phyloP scores from a whole-genome alignment of 2,329 filamentous ascomycete genomes.

The Colletotrichum shisoi region DNA sequence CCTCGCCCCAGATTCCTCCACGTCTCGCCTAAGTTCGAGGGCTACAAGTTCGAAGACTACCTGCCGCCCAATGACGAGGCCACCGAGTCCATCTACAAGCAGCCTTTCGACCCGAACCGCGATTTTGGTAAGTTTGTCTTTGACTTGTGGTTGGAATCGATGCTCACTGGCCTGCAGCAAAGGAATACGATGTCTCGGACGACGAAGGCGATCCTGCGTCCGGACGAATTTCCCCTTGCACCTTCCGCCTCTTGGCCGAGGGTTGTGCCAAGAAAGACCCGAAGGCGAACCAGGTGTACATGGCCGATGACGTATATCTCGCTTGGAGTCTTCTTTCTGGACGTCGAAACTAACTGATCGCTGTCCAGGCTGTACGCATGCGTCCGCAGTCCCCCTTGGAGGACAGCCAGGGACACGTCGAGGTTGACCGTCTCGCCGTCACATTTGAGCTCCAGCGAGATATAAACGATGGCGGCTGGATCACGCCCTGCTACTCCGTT shows the following conservation, averaged over 20 bases:
- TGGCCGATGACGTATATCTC: conserved; percentile 41
- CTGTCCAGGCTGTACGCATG: conserved; percentile 26
- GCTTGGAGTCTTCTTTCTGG: not conserved
- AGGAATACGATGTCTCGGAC: conserved; percentile 49
- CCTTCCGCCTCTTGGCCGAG: conserved; percentile 51
- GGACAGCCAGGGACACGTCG: not conserved
- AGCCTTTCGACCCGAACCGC: conserved; percentile 23
- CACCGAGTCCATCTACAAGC: conserved; percentile 9
- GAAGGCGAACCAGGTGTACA: conserved; percentile 32
- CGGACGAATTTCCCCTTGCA: conserved; percentile 53
- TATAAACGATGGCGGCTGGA: conserved; percentile 32
- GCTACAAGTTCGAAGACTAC: conserved; percentile 29
- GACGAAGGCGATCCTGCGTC: conserved; percentile 51
- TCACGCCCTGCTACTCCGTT: conserved; percentile 39
- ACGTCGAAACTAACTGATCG: not conserved
- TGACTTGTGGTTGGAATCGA: not conserved
- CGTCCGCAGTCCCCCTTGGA: conserved; percentile 32
- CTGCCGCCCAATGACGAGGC: not conserved
- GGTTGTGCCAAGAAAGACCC: conserved; percentile 48
- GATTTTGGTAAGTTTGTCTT: conserved; percentile 18
- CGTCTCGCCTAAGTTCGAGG: conserved; percentile 26
- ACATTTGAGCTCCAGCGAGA: conserved; percentile 42
- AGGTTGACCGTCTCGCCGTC: conserved; percentile 27
- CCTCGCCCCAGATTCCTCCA: conserved; percentile 39
- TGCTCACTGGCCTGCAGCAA: conserved; percentile 1